Evolutionary conservation across 148 eudicot species (phyloP).

Genomic region (Nepenthes gracilis): DNA sequence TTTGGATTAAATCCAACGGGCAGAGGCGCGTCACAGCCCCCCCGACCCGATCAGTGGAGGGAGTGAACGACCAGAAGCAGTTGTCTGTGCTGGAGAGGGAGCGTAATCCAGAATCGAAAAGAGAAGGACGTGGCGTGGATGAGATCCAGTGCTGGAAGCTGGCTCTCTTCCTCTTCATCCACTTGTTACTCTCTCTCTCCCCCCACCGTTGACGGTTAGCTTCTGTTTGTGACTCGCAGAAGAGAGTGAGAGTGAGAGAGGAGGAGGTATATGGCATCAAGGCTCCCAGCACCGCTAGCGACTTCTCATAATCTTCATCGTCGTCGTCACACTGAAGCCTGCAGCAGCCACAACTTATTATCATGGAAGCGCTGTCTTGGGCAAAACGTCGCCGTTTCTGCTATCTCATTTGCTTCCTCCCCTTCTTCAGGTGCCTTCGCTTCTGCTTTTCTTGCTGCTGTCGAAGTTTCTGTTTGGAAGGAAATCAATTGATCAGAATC

Average conservation of each 20-base stretch:
- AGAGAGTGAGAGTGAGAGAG: too few relatives aligned
- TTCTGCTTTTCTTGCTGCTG: background rate
- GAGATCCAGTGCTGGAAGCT: too few relatives aligned
- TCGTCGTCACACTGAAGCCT: conserved; percentile 7
- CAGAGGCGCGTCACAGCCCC: too few relatives aligned
- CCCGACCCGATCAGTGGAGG: too few relatives aligned
- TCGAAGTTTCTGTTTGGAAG: background rate
- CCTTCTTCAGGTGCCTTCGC: conserved; percentile 17
- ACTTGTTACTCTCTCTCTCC: conserved; percentile 1
- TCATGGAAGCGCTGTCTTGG: conserved; percentile 40
- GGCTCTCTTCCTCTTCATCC: background rate
- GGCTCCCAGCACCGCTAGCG: conserved; percentile 37
- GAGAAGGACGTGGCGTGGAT: too few relatives aligned
- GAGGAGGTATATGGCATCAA: conserved; percentile 35
- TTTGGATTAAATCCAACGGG: too few relatives aligned
- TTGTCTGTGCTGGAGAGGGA: too few relatives aligned
- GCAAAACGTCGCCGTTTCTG: conserved; percentile 18
- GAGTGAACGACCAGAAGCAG: too few relatives aligned
- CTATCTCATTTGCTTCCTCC: conserved; percentile 7
- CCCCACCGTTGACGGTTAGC: conserved; percentile 1
- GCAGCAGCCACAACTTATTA: conserved; percentile 13
- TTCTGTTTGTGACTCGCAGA: background rate
- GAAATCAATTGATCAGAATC: background rate
- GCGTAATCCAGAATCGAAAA: too few relatives aligned
- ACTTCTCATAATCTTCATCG: conserved; percentile 27